Base-by-base conservation (phyloP, 2,329 filamentous ascomycete species). In the Pseudovirgaria hyperparasitica region DNA sequence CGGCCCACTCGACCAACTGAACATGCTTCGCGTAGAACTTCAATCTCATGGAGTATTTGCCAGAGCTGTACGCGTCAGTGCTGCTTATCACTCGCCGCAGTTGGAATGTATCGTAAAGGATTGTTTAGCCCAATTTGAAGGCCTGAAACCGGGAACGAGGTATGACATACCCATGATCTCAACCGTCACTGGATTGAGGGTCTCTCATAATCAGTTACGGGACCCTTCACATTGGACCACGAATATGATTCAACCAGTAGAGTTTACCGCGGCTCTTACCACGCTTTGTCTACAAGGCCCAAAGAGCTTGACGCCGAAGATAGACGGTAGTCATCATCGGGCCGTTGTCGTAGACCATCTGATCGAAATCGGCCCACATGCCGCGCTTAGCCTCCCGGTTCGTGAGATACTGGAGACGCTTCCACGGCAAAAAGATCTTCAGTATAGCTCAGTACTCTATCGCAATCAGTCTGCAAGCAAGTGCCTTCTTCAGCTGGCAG, bases 321-420 rank as follows among this genome's bases (percentile, higher is more conserved):
- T 15, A 9, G 22, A 24, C 10, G 12, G 22, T 11, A 15, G 22
- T n/a, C n/a, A n/a, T n/a, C n/a, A n/a, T 11, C 12, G 12, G 5
- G 22, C 13, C 9, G 16, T 24, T 4, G 22, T 12, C 5, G 13
- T 26, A 11, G 9, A 26, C 9, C 9, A 22, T 17, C 9, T 25
- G 6, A 11, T 47, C 10, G 46, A 50, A 23, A 29, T 48, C 9
- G 48, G 48, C 4, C 46, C 48, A 9, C 48, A 52, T 30, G 36
- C 43, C 1, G 46, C 42, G 2, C 11, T 28, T 9, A 9, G 16
- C n/a, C 6, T 9, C 8, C 26, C 26, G 6, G 10, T 28, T 3
- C 11, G 16, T 14, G 20, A 28, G 17, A 22, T 23, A n/a, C 12
- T 20, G 6, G 6, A 9, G n/a, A 9, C n/a, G n/a, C n/a, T n/a